Evolutionary conservation across 1,284 basidiomycete genomes (phyloP), one percentile per base, ranked within the genome.

Genomic region (Mycena sp.): DNA sequence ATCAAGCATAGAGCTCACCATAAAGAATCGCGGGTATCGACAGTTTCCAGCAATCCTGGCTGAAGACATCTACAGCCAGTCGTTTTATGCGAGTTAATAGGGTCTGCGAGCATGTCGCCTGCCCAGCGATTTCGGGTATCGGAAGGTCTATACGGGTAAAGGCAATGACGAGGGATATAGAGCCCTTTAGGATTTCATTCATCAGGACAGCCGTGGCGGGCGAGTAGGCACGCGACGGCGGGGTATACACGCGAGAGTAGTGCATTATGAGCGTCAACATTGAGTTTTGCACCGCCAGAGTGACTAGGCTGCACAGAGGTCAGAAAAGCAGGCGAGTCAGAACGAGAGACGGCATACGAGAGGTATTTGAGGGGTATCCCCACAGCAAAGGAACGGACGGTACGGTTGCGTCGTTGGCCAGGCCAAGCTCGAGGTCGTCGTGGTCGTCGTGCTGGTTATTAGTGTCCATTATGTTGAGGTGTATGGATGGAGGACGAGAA

Each of bases 11-110:
- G n/a, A n/a, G n/a, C 72, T 19, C 43, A 73, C 73, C 73, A 71
- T 99, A 99, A 69, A 99, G 91, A 62, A 98, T 86, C 11, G 97
- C 97, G 11, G 97, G 97, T 67, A 99, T 96, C 26, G 94, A 95
- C 19, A 99, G 87, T 77, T 98, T 98, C 94, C 95, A 98, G 79
- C 94, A 96, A 78, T 98, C 96, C 3, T 85, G 79, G 65, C 92
- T 95, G 76, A 94, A 90, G 21, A 82, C 57, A 78, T 93, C 93
- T 41, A 46, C 46, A 28, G 32, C 58, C 19, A 68, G 51, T 32
- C 61, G 50, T 54, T 58, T 68, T 43, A 63, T 28, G 48, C 65
- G 65, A 28, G 52, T 48, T 7, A 43, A 6, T 3, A 58, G 38
- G 21, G 51, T 43, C 14, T 35, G 7, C 32, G 32, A 14, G 14